phyloP scores from a whole-genome alignment of 2,329 filamentous ascomycete species.

The Fusarium nygamai region DNA sequence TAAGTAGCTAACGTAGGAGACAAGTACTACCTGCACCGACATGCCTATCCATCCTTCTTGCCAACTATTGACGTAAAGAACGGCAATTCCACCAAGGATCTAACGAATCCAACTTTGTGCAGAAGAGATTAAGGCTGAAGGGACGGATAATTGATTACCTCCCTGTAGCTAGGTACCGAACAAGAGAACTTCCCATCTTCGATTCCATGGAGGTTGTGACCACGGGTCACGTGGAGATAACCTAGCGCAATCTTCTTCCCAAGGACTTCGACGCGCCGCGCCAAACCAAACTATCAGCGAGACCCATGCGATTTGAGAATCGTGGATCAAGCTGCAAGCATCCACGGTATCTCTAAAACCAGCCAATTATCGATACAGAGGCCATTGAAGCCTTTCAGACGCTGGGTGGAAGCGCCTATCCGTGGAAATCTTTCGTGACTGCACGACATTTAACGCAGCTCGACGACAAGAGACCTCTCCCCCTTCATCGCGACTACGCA shows the following conservation, averaged over 20 bases:
- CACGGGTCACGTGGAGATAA: conserved; percentile 31
- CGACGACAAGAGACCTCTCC: not conserved
- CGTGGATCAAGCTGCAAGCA: conserved; percentile 24
- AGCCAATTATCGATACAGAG: not conserved
- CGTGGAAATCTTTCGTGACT: conserved; percentile 1
- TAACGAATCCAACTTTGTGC: not conserved
- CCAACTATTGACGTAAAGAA: too few relatives aligned
- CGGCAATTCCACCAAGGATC: not conserved
- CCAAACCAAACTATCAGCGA: conserved; percentile 22
- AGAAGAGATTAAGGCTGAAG: conserved; percentile 27
- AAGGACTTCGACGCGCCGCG: conserved; percentile 35
- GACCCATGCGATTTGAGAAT: conserved; percentile 35
- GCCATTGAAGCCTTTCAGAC: not conserved
- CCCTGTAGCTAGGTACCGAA: not conserved
- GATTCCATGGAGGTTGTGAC: not conserved
- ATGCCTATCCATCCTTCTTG: not conserved
- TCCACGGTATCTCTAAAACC: conserved; percentile 13
- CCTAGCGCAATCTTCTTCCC: not conserved
- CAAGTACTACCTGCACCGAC: not conserved
- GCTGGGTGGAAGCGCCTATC: conserved; percentile 9
- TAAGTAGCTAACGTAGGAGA: not conserved
- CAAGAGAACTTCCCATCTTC: not conserved
- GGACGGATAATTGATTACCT: conserved; percentile 11
- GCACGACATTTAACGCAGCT: conserved; percentile 12
- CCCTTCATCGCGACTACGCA: conserved; percentile 10